Evolutionary conservation across 2,329 filamentous ascomycete genomes (phyloP), one percentile per base, ranked within the genome.

Genomic region (Aureobasidium sp.): DNA sequence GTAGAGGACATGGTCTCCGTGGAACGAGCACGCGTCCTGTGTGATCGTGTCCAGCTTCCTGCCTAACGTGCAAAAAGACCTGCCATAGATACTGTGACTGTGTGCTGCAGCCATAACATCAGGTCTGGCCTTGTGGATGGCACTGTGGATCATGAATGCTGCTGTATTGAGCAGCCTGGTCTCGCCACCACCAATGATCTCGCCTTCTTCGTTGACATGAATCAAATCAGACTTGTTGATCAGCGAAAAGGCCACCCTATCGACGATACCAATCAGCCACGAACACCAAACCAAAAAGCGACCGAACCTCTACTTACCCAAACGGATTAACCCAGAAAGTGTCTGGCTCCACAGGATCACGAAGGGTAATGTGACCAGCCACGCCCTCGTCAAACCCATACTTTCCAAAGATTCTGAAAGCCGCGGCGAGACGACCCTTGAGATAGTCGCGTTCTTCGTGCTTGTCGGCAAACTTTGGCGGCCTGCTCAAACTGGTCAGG

Each of bases 221-320:
- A 81, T 77, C 48, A 81, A 71, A 64, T 81, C 78, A 5, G 72
- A 75, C n/a, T 74, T 75, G 53, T 71, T 78, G 36, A 81, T 72
- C 9, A 75, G 64, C 20, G 69, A 71, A 65, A 80, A 80, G 7
- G 77, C 73, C 1, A 72, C 67, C 1, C 75, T 76, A 58, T 75
- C 76, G 9, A 14, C 42, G 1, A 25, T n/a, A 14, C 12, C 3
- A 12, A 41, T 59, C 22, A 48, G 44, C 42, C 39, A 39, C 7
- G 6, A n/a, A 37, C 34, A 15, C 9, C 25, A 2, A n/a, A 20
- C 17, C 22, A 25, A 12, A 0, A 1, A 25, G n/a, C 4, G 12
- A 36, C 17, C 5, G 2, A 14, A 25, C 45, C 44, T 36, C 8
- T 17, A 9, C 55, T 48, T 14, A 58, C 55, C 55, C 55, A 15